Conservation (phyloP, 2,329 filamentous ascomycete genomes). For the Triangularia setosa region DNA sequence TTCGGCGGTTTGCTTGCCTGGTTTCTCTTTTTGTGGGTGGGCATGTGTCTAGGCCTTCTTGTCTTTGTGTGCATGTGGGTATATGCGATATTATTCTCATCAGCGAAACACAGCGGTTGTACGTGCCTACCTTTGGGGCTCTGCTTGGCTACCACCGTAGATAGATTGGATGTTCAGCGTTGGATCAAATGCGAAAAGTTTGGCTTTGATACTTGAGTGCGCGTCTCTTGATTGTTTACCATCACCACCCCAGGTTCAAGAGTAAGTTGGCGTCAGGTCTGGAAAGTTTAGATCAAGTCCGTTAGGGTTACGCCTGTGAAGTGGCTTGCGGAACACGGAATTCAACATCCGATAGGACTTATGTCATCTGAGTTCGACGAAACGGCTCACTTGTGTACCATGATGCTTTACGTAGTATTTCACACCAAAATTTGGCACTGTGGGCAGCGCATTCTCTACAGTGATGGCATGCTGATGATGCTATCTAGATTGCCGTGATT, state of each 20-base stretch:
- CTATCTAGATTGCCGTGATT: background rate
- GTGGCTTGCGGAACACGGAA: background rate
- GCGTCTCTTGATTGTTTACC: background rate
- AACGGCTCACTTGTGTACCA: background rate
- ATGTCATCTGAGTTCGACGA: background rate
- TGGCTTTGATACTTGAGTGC: background rate
- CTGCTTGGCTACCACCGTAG: background rate
- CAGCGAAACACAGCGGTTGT: background rate
- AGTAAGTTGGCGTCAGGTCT: background rate
- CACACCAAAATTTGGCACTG: too few relatives aligned
- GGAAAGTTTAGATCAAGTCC: background rate
- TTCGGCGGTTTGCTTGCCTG: background rate
- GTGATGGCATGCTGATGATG: background rate
- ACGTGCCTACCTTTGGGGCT: background rate
- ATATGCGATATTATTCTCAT: background rate
- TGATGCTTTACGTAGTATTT: background rate
- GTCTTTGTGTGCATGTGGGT: background rate
- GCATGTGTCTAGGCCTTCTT: background rate
- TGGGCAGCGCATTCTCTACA: too few relatives aligned
- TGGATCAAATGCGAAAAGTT: conserved; percentile 7
- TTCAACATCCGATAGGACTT: background rate
- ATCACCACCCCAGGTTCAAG: background rate
- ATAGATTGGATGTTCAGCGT: conserved; percentile 7
- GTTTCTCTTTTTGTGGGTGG: background rate
- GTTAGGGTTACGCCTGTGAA: background rate